Percentiles rank a stretch among this genome's conserved stretches.
Evolutionary conservation across 1,284 basidiomycete genomes (phyloP).

Genomic region (Ceratobasidium sp.): DNA sequence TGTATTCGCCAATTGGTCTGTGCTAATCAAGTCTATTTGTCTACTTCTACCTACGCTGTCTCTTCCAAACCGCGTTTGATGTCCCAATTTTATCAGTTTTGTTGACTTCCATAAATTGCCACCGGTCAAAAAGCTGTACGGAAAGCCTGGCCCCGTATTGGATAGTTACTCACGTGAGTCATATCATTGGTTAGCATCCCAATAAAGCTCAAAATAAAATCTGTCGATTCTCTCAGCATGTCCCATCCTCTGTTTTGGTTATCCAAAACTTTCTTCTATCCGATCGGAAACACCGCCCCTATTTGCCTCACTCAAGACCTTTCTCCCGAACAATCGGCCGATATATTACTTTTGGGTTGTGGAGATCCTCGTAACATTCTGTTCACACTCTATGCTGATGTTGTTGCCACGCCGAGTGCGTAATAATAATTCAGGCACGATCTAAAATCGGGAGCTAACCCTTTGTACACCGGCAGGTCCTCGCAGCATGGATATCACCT

Average conservation of each 20-base stretch:
- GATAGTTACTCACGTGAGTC: too few species aligned
- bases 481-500: conserved; percentile 66
- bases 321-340: conserved; percentile 59
- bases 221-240: neutral
- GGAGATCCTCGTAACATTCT: conserved; percentile 68
- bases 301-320: conserved; percentile 62
- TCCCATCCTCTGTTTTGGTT: conserved; percentile 21
- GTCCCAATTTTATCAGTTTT: too few species aligned
- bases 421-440: conserved; percentile 45
- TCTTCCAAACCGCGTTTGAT: too few species aligned
- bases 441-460: neutral
- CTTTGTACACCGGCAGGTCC: conserved; percentile 50
- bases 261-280: conserved; percentile 42
- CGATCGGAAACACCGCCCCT: conserved; percentile 66
- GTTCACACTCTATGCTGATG: conserved; percentile 64
- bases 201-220: too few species aligned
- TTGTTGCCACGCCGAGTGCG: conserved; percentile 35
- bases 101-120: too few species aligned
- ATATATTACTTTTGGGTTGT: conserved; percentile 65
- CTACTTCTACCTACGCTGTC: too few species aligned
- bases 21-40: too few species aligned
- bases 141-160: too few species aligned
- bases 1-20: too few species aligned
- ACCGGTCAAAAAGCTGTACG: too few species aligned
- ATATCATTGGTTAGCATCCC: too few species aligned